A percentile compares a stretch with the other conserved stretches of the same genome.
Evolutionary conservation across 129 eudicot species (phyloP).

Genomic region (Tagetes patula): DNA sequence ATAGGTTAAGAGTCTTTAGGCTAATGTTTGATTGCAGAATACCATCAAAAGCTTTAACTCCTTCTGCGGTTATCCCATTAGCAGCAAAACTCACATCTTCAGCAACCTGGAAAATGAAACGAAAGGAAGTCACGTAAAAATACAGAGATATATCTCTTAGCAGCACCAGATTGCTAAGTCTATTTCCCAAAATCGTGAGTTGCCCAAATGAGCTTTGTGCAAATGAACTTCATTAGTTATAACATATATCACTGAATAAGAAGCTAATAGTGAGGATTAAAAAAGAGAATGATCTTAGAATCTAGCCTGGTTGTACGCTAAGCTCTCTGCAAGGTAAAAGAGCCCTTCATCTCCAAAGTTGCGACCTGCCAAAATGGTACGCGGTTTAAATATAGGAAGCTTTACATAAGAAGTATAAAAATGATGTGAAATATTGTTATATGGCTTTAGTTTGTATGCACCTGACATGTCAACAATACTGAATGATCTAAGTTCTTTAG

Average conservation of each 20-base stretch:
- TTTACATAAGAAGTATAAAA: neutral
- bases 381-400: neutral
- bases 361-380: constrained; percentile 57
- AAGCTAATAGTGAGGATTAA: constrained; percentile 18
- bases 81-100: constrained; percentile 91
- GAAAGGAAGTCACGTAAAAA: neutral
- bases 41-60: constrained; percentile 88
- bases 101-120: constrained; percentile 55
- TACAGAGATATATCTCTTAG: neutral
- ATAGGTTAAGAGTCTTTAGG: constrained; percentile 69
- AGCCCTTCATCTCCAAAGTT: constrained; percentile 92
- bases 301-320: constrained; percentile 80
- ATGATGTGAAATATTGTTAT: neutral
- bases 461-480: constrained; percentile 85
- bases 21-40: constrained; percentile 75
- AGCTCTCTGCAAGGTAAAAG: constrained; percentile 82
- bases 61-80: constrained; percentile 84
- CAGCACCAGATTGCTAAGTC: neutral
- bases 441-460: constrained; percentile 25
- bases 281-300: constrained; percentile 9
- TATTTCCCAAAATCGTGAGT: constrained; percentile 1
- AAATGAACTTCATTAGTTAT: neutral
- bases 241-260: constrained; percentile 1
- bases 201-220: neutral
- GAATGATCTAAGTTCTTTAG: constrained; percentile 77